Percentiles rank a stretch among this genome's conserved stretches.
phyloP scores from a whole-genome alignment of 345 rosid genomes.

The Anacardium occidentale region DNA sequence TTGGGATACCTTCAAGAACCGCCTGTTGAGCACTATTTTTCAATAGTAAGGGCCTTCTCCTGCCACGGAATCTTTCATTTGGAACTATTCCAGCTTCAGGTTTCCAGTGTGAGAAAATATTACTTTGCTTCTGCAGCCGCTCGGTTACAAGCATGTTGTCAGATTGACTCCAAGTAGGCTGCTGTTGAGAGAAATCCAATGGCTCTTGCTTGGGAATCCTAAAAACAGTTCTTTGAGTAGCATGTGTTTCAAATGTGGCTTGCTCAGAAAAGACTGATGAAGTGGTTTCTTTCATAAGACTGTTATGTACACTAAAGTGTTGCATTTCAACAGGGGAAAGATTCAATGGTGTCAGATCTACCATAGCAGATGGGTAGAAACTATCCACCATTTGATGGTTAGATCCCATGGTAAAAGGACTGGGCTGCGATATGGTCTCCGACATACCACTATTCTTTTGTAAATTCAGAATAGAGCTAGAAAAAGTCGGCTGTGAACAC shows the following conservation, averaged over 20 bases:
- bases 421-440: slow-evolving; percentile 4
- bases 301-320: not conserved
- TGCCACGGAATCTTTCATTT: slow-evolving; percentile 3
- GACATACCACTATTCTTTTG: not conserved
- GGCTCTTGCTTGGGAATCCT: slow-evolving; percentile 29
- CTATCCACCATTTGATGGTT: not conserved
- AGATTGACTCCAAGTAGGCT: slow-evolving; percentile 12
- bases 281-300: slow-evolving; percentile 8
- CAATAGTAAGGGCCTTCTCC: not conserved
- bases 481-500: slow-evolving; percentile 1
- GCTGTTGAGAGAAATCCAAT: slow-evolving; percentile 13
- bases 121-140: slow-evolving; percentile 2
- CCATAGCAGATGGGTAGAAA: slow-evolving; percentile 3
- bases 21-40: slow-evolving; percentile 9
- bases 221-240: slow-evolving; percentile 14
- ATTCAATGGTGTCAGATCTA: slow-evolving; percentile 1
- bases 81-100: not conserved
- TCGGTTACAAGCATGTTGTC: not conserved
- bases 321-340: slow-evolving; percentile 1
- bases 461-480: slow-evolving; percentile 9
- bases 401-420: slow-evolving; percentile 6
- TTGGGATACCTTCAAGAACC: slow-evolving; percentile 13
- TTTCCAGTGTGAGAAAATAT: not conserved
- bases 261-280: slow-evolving; percentile 1
- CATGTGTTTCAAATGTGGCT: slow-evolving; percentile 12